Conservation (phyloP, 2,329 filamentous ascomycete species). For the Diplodia scrobiculata region DNA sequence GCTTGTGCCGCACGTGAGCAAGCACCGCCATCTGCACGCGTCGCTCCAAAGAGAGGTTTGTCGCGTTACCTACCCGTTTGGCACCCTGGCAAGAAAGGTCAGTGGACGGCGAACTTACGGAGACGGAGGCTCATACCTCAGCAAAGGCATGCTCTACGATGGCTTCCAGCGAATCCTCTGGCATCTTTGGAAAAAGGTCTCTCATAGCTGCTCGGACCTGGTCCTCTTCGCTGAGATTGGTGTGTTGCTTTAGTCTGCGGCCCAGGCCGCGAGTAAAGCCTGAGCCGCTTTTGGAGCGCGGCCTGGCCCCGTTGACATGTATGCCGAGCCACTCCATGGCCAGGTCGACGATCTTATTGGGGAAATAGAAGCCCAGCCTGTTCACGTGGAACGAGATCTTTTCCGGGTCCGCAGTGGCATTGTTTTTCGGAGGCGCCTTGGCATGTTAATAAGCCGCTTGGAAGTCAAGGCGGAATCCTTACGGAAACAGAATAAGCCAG, state of each 20-base stretch:
- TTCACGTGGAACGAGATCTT: slow-evolving; percentile 63
- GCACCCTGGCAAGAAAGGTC: slow-evolving; percentile 49
- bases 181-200: slow-evolving; percentile 66
- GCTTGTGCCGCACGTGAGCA: slow-evolving; percentile 63
- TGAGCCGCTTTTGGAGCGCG: slow-evolving; percentile 33
- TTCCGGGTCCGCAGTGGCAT: slow-evolving; percentile 53
- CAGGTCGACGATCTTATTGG: slow-evolving; percentile 59
- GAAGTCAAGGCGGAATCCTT: slow-evolving; percentile 39
- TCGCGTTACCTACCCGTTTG: slow-evolving; percentile 60
- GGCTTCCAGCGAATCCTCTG: slow-evolving; percentile 58
- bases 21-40: slow-evolving; percentile 64
- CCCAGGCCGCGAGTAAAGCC: slow-evolving; percentile 42
- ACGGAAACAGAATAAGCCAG: slow-evolving; percentile 64
- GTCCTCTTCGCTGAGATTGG: slow-evolving; percentile 36
- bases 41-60: slow-evolving; percentile 57
- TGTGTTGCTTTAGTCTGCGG: slow-evolving; percentile 4
- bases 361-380: slow-evolving; percentile 65
- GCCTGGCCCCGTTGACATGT: slow-evolving; percentile 33
- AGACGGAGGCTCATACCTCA: slow-evolving; percentile 48
- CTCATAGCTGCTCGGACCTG: slow-evolving; percentile 61
- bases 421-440: slow-evolving; percentile 51
- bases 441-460: slow-evolving; percentile 30
- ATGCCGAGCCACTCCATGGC: slow-evolving; percentile 57
- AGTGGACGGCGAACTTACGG: slow-evolving; percentile 28
- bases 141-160: slow-evolving; percentile 64